Evolutionary conservation across 2,329 filamentous ascomycete genomes (phyloP).

Genomic region (Tolypocladium sp.): DNA sequence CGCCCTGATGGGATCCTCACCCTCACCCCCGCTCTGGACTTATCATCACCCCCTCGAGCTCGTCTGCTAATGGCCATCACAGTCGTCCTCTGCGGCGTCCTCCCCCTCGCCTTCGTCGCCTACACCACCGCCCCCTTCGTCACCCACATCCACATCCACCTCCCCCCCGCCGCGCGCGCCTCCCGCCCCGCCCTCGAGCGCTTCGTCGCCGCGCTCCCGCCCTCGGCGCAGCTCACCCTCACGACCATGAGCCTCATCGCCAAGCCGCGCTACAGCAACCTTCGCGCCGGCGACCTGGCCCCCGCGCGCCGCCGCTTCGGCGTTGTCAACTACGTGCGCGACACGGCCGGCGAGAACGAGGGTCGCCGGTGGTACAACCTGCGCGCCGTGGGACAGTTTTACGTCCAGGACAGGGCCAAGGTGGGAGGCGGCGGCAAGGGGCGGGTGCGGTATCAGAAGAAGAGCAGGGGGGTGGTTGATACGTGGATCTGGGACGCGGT

Average conservation of each 20-base stretch:
- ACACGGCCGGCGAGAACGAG: constrained; percentile 22
- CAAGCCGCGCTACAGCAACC: constrained; percentile 40
- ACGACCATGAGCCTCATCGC: constrained; percentile 47
- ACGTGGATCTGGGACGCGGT: constrained; percentile 32
- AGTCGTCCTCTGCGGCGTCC: constrained; percentile 51
- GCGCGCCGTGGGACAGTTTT: constrained; percentile 27
- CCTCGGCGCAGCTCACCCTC: constrained; percentile 36
- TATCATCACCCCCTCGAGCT: not conserved
- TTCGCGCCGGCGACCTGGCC: constrained; percentile 27
- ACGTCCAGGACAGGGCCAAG: constrained; percentile 21
- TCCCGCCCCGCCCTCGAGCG: constrained; percentile 47
- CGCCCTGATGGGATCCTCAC: not conserved
- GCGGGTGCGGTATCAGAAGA: constrained; percentile 14
- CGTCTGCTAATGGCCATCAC: not conserved
- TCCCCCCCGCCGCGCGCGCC: constrained; percentile 56
- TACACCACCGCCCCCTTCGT: constrained; percentile 64
- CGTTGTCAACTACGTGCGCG: constrained; percentile 30
- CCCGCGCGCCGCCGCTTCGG: constrained; percentile 22
- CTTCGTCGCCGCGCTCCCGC: constrained; percentile 38
- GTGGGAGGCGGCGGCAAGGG: constrained; percentile 2
- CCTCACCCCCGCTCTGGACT: not conserved
- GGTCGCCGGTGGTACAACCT: constrained; percentile 30
- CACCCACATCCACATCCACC: constrained; percentile 58
- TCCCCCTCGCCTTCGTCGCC: constrained; percentile 56
- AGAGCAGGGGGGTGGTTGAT: constrained; percentile 20